Evolutionary conservation across 2,329 filamentous ascomycete genomes (phyloP).

Genomic region (Alternaria brassicae): DNA sequence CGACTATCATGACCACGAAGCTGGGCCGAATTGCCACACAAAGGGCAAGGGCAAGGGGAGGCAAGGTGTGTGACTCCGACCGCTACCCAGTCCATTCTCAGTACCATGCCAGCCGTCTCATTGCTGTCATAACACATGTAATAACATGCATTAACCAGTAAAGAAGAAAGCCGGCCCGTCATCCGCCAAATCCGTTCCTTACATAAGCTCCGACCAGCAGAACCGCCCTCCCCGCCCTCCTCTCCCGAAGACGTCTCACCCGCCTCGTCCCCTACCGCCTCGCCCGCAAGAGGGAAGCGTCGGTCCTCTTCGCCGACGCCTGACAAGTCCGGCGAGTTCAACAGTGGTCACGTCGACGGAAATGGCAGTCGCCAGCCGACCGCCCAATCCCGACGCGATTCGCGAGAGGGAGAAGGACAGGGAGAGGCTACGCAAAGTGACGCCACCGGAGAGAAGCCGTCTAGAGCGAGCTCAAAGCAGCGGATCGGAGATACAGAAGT

Average conservation of each 20-base stretch:
- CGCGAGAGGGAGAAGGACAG: slow-evolving; percentile 32
- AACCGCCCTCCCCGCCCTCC: slow-evolving; percentile 42
- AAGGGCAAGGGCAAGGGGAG: slow-evolving; percentile 45
- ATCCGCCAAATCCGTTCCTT: slow-evolving; percentile 41
- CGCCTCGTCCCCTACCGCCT: slow-evolving; percentile 37
- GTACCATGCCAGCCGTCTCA: slow-evolving; percentile 12
- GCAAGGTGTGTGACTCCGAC: slow-evolving; percentile 47
- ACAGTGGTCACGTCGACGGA: slow-evolving; percentile 45
- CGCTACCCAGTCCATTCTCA: slow-evolving; percentile 16
- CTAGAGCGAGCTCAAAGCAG: slow-evolving; percentile 15
- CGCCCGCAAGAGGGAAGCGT: slow-evolving; percentile 42
- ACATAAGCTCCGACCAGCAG: slow-evolving; percentile 39
- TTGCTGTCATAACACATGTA: slow-evolving; percentile 27
- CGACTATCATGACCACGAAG: slow-evolving; percentile 60
- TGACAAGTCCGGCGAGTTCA: slow-evolving; percentile 46
- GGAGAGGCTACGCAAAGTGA: slow-evolving; percentile 34
- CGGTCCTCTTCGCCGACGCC: slow-evolving; percentile 46
- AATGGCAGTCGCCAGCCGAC: slow-evolving; percentile 36
- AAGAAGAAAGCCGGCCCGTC: slow-evolving; percentile 45
- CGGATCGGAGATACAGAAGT: slow-evolving; percentile 22
- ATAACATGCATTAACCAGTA: slow-evolving; percentile 50
- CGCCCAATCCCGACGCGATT: slow-evolving; percentile 32
- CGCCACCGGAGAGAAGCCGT: slow-evolving; percentile 31
- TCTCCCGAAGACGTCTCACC: slow-evolving; percentile 35
- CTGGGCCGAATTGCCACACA: slow-evolving; percentile 51